Conservation (phyloP, 1,284 basidiomycete species). For the Microbotryum silenes-acaulis region DNA sequence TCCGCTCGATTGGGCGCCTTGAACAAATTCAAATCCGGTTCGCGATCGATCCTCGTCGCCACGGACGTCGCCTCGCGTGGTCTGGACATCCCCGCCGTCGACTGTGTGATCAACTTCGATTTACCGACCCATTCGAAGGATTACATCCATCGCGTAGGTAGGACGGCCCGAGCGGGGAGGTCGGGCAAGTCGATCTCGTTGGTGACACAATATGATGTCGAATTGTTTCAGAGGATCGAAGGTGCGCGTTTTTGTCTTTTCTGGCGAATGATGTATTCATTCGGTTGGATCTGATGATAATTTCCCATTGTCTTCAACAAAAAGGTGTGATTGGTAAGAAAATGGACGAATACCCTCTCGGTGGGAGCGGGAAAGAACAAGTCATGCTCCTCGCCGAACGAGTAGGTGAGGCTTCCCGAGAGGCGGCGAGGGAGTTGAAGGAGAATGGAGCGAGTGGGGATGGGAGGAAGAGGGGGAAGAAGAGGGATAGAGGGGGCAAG, state of each 20-base stretch:
- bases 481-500: constrained; percentile 53
- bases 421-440: constrained; percentile 66
- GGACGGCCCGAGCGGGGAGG: constrained; percentile 92
- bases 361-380: constrained; percentile 71
- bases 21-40: constrained; percentile 92
- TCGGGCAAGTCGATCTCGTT: constrained; percentile 92
- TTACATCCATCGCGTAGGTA: constrained; percentile 96
- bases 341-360: constrained; percentile 72
- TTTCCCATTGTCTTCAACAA: too few species aligned
- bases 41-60: constrained; percentile 83
- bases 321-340: constrained; percentile 74
- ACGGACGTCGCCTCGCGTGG: constrained; percentile 97
- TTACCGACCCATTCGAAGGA: constrained; percentile 98
- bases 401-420: constrained; percentile 77
- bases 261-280: too few species aligned
- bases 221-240: constrained; percentile 90
- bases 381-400: constrained; percentile 80
- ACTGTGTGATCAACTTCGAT: constrained; percentile 96
- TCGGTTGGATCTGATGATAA: too few species aligned
- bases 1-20: constrained; percentile 89
- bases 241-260: constrained; percentile 24
- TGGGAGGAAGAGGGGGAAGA: constrained; percentile 49
- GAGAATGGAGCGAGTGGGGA: constrained; percentile 43
- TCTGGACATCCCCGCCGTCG: constrained; percentile 92
- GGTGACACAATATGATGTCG: constrained; percentile 97